phyloP scores from a whole-genome alignment of 768 basidiomycete genomes.

The Crepidotus variabilis region DNA sequence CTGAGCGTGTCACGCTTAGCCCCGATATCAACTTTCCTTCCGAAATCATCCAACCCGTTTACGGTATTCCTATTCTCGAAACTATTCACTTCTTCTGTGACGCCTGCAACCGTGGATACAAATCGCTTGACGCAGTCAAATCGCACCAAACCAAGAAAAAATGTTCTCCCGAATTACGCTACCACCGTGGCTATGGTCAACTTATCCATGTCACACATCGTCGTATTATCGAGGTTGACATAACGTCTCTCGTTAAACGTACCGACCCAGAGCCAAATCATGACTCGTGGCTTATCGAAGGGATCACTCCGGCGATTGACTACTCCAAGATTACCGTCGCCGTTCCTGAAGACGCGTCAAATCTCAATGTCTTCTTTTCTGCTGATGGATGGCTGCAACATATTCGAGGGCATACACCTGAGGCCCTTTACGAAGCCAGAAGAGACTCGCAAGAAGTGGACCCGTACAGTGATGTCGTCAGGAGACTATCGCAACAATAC shows the following conservation, averaged over 20 bases:
- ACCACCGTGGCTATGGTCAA: conserved; percentile 4
- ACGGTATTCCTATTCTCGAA: not conserved
- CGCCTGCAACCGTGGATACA: conserved; percentile 2
- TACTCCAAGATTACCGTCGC: conserved; percentile 2
- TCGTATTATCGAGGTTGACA: conserved; percentile 4
- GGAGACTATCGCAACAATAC: not conserved
- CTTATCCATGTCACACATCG: not conserved
- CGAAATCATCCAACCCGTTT: conserved; percentile 1
- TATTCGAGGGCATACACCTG: not conserved
- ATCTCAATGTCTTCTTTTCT: conserved; percentile 6
- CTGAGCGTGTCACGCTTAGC: not conserved
- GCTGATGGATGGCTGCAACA: conserved; percentile 6
- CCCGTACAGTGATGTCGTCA: not conserved
- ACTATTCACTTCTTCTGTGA: not conserved
- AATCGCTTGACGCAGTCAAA: not conserved
- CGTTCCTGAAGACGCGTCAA: conserved; percentile 1
- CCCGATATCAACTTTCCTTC: not conserved
- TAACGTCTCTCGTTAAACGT: not conserved
- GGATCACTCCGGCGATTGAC: not conserved
- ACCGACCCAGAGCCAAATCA: not conserved
- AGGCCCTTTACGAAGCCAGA: not conserved
- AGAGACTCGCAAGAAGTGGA: not conserved
- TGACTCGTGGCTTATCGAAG: not conserved
- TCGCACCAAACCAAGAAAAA: conserved; percentile 2
- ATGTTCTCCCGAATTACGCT: not conserved